phyloP scores from a whole-genome alignment of 1,284 basidiomycete species.

The Moniliophthora roreri region DNA sequence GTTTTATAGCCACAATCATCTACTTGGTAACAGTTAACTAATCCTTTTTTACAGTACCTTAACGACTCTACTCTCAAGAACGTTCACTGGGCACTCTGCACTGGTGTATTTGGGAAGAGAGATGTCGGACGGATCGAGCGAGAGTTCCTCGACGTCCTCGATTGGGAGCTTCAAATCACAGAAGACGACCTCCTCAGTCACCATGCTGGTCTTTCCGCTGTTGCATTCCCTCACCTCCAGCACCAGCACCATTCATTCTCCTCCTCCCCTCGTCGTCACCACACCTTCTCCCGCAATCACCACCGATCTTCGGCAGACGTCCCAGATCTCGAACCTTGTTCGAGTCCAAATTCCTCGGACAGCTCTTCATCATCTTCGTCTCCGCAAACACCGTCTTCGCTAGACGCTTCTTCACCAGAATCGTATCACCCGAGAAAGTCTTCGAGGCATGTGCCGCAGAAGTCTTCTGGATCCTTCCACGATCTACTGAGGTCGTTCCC shows the following conservation, averaged over 20 bases:
- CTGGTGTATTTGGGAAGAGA: slow-evolving; percentile 74
- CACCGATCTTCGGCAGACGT: slow-evolving; percentile 1
- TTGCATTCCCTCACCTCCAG: slow-evolving; percentile 1
- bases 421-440: background rate
- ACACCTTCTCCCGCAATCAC: slow-evolving; percentile 3
- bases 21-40: slow-evolving; percentile 11
- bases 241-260: background rate
- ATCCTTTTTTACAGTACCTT: slow-evolving; percentile 48
- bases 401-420: slow-evolving; percentile 1
- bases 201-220: slow-evolving; percentile 7
- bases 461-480: background rate
- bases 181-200: slow-evolving; percentile 45
- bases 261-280: background rate
- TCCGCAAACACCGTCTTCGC: slow-evolving; percentile 12
- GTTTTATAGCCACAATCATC: slow-evolving; percentile 22
- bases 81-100: slow-evolving; percentile 76
- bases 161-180: slow-evolving; percentile 63
- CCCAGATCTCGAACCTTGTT: slow-evolving; percentile 13
- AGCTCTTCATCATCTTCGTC: slow-evolving; percentile 7
- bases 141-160: slow-evolving; percentile 74
- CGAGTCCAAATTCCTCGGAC: slow-evolving; percentile 10
- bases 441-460: background rate
- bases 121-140: slow-evolving; percentile 77
- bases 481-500: slow-evolving; percentile 3
- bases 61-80: slow-evolving; percentile 79